A percentile compares a stretch with the other conserved stretches of the same genome.
These are phyloP conservation scores for Wickerhamomyces bisporus DNA, from an alignment of 805 yeast genomes.

Conservation along the genomic window DNA sequence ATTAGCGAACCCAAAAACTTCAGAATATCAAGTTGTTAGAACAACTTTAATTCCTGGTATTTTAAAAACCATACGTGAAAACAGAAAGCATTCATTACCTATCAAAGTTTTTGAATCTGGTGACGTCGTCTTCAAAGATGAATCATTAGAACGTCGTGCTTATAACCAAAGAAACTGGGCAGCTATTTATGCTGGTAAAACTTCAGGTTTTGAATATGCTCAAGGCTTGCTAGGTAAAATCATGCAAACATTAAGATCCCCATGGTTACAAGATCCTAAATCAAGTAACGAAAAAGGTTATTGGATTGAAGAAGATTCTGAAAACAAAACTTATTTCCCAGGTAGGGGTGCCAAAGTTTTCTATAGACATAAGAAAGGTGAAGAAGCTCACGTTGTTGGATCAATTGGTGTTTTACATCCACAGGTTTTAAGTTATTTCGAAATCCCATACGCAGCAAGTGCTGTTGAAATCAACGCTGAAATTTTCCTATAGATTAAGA, in stretches of 20 bases:
- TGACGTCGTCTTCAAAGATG: conserved; percentile 86
- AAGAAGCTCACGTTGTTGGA: conserved; percentile 60
- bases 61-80: conserved; percentile 91
- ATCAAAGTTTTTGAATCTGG: conserved; percentile 93
- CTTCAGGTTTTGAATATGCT: conserved; percentile 89
- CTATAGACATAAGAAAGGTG: conserved; percentile 63
- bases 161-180: conserved; percentile 91
- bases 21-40: conserved; percentile 96
- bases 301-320: conserved; percentile 73
- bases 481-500: conserved; percentile 50
- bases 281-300: conserved; percentile 63
- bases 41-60: conserved; percentile 92
- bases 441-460: conserved; percentile 89
- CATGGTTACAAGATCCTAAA: conserved; percentile 57
- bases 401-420: conserved; percentile 94
- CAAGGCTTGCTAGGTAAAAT: conserved; percentile 94
- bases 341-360: conserved; percentile 93
- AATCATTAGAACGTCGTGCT: conserved; percentile 78
- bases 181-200: conserved; percentile 90
- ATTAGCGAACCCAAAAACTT: conserved; percentile 93
- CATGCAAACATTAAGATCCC: conserved; percentile 92
- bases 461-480: conserved; percentile 87
- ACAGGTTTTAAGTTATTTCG: conserved; percentile 79
- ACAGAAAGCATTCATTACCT: conserved; percentile 92
- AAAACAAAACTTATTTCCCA: conserved; percentile 79